Percentiles rank a stretch among this genome's conserved stretches.
Conservation (phyloP, 306 rosid species). For the Hylodesmum podocarpum region DNA sequence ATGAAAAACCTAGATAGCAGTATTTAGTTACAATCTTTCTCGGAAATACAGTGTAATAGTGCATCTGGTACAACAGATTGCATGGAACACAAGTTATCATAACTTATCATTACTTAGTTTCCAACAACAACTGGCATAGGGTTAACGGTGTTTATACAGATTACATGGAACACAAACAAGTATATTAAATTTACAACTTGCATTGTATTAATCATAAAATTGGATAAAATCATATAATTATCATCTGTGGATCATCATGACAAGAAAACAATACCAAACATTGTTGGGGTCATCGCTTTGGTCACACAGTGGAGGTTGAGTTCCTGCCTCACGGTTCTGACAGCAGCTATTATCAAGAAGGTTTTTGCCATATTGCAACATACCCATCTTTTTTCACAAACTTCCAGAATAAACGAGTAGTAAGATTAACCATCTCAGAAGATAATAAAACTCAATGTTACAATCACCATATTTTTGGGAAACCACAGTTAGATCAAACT, state of each 20-base stretch:
- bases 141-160: too few relatives aligned
- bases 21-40: too few relatives aligned
- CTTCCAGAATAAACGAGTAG: conserved; percentile 85
- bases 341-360: conserved; percentile 73
- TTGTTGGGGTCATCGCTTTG: conserved; percentile 77
- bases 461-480: background rate
- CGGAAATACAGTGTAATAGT: background rate
- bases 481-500: conserved; percentile 3
- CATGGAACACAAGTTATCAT: too few relatives aligned
- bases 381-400: conserved; percentile 80
- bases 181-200: too few relatives aligned
- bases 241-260: conserved; percentile 21
- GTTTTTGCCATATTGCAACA: conserved; percentile 85
- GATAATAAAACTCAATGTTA: conserved; percentile 26
- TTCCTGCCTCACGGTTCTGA: conserved; percentile 64
- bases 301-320: conserved; percentile 79
- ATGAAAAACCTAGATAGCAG: too few relatives aligned
- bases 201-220: too few relatives aligned
- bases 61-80: conserved; percentile 96
- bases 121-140: too few relatives aligned
- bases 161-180: too few relatives aligned
- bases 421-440: conserved; percentile 91
- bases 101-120: too few relatives aligned
- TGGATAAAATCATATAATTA: conserved; percentile 17
- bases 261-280: conserved; percentile 60